Percentiles rank a stretch among this genome's conserved stretches.
Evolutionary conservation across 805 yeast genomes (phyloP).

Genomic region (Ogataea degrootiae): DNA sequence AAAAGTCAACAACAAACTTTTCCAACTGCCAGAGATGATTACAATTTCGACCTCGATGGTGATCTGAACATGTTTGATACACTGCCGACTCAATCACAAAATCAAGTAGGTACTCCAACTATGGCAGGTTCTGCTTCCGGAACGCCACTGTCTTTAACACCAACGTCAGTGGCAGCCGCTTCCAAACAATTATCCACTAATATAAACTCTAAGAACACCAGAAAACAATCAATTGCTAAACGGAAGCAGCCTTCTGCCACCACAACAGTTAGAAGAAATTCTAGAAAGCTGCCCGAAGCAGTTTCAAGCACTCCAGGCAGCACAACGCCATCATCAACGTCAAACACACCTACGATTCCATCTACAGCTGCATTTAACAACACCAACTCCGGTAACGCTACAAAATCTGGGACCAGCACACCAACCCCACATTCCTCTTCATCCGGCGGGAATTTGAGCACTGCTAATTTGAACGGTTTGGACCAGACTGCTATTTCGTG

Average conservation of each 20-base stretch:
- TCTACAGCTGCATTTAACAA: constrained; percentile 5
- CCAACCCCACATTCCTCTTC: constrained; percentile 8
- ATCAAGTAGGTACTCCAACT: background rate
- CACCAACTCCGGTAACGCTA: background rate
- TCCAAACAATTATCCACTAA: background rate
- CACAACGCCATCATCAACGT: constrained; percentile 1
- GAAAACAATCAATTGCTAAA: constrained; percentile 15
- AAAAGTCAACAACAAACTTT: constrained; percentile 5
- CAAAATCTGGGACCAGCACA: background rate
- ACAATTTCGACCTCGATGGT: constrained; percentile 25
- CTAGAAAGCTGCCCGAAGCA: background rate
- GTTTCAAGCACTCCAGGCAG: background rate
- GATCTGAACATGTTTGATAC: constrained; percentile 26
- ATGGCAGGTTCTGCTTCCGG: background rate
- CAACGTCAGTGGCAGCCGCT: background rate
- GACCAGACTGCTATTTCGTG: constrained; percentile 38
- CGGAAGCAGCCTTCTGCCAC: constrained; percentile 7
- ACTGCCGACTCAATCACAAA: constrained; percentile 4
- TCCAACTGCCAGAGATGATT: constrained; percentile 10
- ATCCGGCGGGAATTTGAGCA: constrained; percentile 4
- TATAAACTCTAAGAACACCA: constrained; percentile 7
- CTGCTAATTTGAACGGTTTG: constrained; percentile 4
- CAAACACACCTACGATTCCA: constrained; percentile 12
- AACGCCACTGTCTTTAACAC: background rate
- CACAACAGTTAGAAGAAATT: background rate